A percentile compares a stretch with the other conserved stretches of the same genome.
These are phyloP conservation scores for Penicillium verrucosum DNA, from an alignment of 2,329 filamentous ascomycete genomes.

Conservation along the genomic window DNA sequence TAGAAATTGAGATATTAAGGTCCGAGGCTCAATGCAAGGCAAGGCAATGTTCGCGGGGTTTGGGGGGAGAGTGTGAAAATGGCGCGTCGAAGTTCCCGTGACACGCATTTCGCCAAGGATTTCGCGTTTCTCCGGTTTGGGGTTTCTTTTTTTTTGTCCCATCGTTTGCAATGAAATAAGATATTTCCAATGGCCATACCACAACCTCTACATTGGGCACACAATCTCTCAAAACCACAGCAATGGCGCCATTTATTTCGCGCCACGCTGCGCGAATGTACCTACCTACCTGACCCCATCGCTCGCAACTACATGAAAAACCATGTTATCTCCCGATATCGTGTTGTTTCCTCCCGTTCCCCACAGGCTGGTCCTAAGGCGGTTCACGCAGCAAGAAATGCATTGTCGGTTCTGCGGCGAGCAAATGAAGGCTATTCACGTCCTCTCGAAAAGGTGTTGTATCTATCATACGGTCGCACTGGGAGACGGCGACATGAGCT, in stretches of 20 bases:
- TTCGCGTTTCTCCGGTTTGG: conserved; percentile 25
- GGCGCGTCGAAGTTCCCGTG: conserved; percentile 26
- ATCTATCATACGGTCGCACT: conserved; percentile 56
- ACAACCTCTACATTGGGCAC: conserved; percentile 22
- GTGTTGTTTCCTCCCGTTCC: conserved; percentile 17
- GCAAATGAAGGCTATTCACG: conserved; percentile 56
- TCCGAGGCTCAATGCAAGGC: conserved; percentile 20
- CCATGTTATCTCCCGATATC: conserved; percentile 38
- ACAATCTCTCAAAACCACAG: conserved; percentile 8
- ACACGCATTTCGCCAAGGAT: conserved; percentile 23
- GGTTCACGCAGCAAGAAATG: conserved; percentile 29
- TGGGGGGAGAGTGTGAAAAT: conserved; percentile 13
- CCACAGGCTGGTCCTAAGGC: conserved; percentile 21
- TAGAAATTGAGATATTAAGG: conserved; percentile 2
- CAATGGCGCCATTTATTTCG: conserved; percentile 51
- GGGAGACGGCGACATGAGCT: conserved; percentile 53
- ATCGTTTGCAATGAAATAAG: not conserved
- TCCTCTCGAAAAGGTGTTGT: conserved; percentile 52
- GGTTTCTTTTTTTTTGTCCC: not conserved
- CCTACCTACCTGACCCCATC: conserved; percentile 58
- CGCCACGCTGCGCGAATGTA: conserved; percentile 56
- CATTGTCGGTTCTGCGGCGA: conserved; percentile 45
- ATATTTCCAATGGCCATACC: not conserved
- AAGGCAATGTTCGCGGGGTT: conserved; percentile 23
- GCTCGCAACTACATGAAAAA: conserved; percentile 51